Base-by-base conservation (phyloP, 257 asterid species). In the Lantana camara region DNA sequence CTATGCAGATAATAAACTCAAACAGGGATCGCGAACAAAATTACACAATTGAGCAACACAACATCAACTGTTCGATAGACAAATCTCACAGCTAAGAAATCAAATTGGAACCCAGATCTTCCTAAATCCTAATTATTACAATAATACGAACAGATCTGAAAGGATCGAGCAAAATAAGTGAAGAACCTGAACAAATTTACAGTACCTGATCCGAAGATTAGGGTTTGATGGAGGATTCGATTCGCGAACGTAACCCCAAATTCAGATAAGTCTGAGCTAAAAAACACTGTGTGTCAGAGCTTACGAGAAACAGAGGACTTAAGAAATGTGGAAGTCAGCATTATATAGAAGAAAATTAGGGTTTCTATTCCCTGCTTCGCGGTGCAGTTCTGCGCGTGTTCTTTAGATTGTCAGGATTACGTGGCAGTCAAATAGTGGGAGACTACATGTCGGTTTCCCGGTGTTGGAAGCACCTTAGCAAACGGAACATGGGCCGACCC, bases 251-350 rank as follows among this genome's bases (percentile, higher is more conserved):
- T 1, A 47, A 34, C 76, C 80, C 69, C 73, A 57, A 70, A 50
- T 59, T 49, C 72, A 72, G 82, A 80, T 60, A 72, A 77, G 79
- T 60, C 76, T 54, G 62, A 67, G 77, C 75, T 10, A 34, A 21
- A 14, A 51, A 41, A 59, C 46, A 5, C 23, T 35, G n/a, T 9
- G 19, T 30, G 67, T 50, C 73, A 0, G 80, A 27, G 72, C 72
- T 38, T 12, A 2, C 24, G 15, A 4, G 7, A 55, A 10, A 24
- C 32, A 27, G 5, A 5, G 5, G 32, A 27, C 32, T 27, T 27
- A 2, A 2, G 5, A 27, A 27, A 2, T 5, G 32, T 5, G 32
- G 32, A 1, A 46, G 2, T 14, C 22, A 15, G 50, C 8, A 1
- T 35, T 9, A 23, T 27, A 14, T 23, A 23, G 7, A 50, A 21